Conservation (phyloP, 2,329 filamentous ascomycete genomes). For the Trichoderma afroharzianum region DNA sequence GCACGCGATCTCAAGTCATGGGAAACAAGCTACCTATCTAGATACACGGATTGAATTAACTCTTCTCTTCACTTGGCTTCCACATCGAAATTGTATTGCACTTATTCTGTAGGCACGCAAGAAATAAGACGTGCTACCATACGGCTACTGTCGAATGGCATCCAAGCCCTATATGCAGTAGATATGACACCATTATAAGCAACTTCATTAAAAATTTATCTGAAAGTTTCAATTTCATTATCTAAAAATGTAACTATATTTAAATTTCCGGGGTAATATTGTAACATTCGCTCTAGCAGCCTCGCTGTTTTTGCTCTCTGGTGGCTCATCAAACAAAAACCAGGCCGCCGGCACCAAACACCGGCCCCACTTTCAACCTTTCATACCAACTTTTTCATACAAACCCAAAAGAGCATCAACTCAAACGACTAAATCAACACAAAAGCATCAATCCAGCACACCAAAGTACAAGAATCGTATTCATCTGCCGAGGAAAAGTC, state of each 20-base stretch:
- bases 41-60: neutral
- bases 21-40: neutral
- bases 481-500: neutral
- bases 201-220: neutral
- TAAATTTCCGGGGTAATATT: neutral
- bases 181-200: neutral
- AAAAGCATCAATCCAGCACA: neutral
- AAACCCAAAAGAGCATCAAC: constrained; percentile 1
- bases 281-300: neutral
- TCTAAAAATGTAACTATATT: neutral
- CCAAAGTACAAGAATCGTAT: neutral
- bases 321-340: neutral
- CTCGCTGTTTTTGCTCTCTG: neutral
- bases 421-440: neutral
- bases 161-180: neutral
- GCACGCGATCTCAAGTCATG: neutral
- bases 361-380: constrained; percentile 29
- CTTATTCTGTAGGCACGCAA: neutral
- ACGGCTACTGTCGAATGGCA: neutral
- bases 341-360: neutral
- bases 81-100: neutral
- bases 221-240: neutral
- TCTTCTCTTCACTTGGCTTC: neutral
- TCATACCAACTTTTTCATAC: constrained; percentile 13
- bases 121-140: neutral